Base-by-base conservation (phyloP, 2,329 filamentous ascomycete species). In the Lasiodiplodia sp. region DNA sequence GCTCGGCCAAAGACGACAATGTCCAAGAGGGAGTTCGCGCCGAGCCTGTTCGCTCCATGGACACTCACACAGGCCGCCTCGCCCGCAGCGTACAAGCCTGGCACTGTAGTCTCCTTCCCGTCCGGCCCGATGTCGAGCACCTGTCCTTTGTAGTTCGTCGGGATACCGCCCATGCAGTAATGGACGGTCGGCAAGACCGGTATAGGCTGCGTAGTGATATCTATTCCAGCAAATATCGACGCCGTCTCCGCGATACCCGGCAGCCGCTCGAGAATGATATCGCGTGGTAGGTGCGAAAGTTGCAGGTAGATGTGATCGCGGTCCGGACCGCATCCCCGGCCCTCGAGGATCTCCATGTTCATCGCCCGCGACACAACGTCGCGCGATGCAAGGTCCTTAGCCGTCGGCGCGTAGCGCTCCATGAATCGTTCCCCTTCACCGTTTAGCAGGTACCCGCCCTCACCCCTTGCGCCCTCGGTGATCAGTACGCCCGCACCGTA, bases 161-260 rank as follows among this genome's bases (percentile, higher is more conserved):
- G 82, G 14, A 85, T 82, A 28, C 83, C 83, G 23, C 83, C 83
- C 83, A 85, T 85, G 70, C 82, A 84, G 70, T 85, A 85, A 71
- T 85, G 84, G 3, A 86, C 84, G 1, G 84, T 86, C 0, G 84
- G 84, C 4, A 84, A 69, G 2, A 86, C 84, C 1, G 84, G 84
- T 69, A 86, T 85, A 0, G 83, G 82, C 69, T 85, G 76, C 71
- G 78, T 80, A 16, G 82, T 84, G 25, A 85, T 81, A 70, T 85
- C 83, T 18, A 85, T 82, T 5, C 83, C 83, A 1, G 83, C 81
- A 71, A 85, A 85, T 38, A 85, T 84, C 4, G 75, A 78, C 1
- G 83, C 83, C 14, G 83, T 85, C 71, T 85, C 83, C n/a, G 83
- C 81, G 52, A 85, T 85, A 1, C 83, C 83, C 2, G 83, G 83